Percentiles rank a stretch among this genome's conserved stretches.
Evolutionary conservation across 2,329 filamentous ascomycete genomes (phyloP).

Genomic region (Arachnomyces sp.): DNA sequence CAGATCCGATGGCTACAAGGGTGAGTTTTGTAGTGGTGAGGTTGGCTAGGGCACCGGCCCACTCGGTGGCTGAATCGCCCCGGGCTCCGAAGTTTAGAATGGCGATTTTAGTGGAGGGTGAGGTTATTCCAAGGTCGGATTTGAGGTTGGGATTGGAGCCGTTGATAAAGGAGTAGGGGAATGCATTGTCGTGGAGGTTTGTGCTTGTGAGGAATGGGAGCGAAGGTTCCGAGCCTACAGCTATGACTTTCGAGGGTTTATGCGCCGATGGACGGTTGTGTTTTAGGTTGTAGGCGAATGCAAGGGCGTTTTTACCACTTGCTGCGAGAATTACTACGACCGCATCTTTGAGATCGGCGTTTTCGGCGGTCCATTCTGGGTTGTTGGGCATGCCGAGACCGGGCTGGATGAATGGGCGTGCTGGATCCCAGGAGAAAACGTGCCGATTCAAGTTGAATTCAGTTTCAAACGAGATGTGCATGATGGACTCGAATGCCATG

Average conservation of each 20-base stretch:
- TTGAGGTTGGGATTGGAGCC: not conserved
- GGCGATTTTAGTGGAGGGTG: not conserved
- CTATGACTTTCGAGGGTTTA: constrained; percentile 12
- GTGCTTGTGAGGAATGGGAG: constrained; percentile 6
- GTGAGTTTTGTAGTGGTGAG: not conserved
- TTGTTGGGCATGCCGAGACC: not conserved
- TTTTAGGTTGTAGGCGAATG: constrained; percentile 17
- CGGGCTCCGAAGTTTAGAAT: constrained; percentile 1
- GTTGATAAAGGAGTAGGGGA: not conserved
- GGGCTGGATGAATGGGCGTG: constrained; percentile 8
- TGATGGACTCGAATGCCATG: constrained; percentile 14
- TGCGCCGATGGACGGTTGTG: constrained; percentile 11
- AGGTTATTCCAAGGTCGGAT: not conserved
- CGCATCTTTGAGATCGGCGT: constrained; percentile 12
- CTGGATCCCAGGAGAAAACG: constrained; percentile 16
- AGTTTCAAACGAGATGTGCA: constrained; percentile 15
- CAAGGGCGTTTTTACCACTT: constrained; percentile 17
- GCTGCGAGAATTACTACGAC: constrained; percentile 16
- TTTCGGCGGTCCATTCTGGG: constrained; percentile 14
- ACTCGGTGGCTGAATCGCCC: not conserved
- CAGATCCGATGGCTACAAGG: constrained; percentile 1
- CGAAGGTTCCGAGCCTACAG: constrained; percentile 16
- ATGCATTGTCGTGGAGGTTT: constrained; percentile 1
- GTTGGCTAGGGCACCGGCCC: not conserved
- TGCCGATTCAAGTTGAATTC: constrained; percentile 16